Evolutionary conservation across 2,329 filamentous ascomycete genomes (phyloP).

Genomic region (Neocatenulostroma microsporum): DNA sequence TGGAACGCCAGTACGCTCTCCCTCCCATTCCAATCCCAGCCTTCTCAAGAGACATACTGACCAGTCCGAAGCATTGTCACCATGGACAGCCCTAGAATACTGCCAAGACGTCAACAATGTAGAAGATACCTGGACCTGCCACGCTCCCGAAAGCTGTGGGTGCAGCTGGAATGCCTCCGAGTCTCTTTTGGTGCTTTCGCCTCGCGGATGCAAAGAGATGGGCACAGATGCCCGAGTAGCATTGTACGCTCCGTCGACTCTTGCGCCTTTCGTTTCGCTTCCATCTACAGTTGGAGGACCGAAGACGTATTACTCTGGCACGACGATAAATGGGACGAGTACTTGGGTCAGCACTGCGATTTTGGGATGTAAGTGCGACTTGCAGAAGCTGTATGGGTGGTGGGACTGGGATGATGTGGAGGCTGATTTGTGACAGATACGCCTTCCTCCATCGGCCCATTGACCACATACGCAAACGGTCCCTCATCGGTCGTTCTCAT

Average conservation of each 20-base stretch:
- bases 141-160: constrained; percentile 25
- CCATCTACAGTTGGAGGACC: constrained; percentile 19
- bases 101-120: constrained; percentile 18
- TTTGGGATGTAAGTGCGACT: constrained; percentile 17
- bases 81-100: constrained; percentile 24
- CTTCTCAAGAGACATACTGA: background rate
- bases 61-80: constrained; percentile 17
- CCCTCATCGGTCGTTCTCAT: constrained; percentile 16
- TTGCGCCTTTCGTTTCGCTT: constrained; percentile 24
- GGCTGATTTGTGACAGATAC: no score
- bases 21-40: background rate
- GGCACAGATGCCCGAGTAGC: constrained; percentile 24
- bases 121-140: constrained; percentile 24
- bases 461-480: constrained; percentile 17
- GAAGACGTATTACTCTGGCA: constrained; percentile 21
- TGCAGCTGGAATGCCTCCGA: constrained; percentile 20
- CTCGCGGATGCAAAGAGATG: constrained; percentile 24
- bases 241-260: constrained; percentile 20
- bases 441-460: constrained; percentile 13
- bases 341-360: constrained; percentile 20
- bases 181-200: constrained; percentile 15
- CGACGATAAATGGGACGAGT: constrained; percentile 14
- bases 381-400: no score
- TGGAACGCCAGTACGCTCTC: constrained; percentile 18
- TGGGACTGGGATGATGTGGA: no score